Base-by-base conservation (phyloP, 768 basidiomycete genomes). In the Kwoniella dendrophila region DNA sequence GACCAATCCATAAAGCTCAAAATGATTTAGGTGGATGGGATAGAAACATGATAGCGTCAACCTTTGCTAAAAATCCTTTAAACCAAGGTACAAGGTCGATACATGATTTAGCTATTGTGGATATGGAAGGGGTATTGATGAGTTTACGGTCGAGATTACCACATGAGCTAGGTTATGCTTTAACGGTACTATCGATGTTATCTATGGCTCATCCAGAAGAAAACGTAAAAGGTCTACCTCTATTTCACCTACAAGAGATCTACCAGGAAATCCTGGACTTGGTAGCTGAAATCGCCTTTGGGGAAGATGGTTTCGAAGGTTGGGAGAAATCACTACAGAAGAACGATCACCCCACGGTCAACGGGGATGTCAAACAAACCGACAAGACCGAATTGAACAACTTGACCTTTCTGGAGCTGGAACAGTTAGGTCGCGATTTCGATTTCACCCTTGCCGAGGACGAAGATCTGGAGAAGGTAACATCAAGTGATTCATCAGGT, bases 91-190 rank as follows among this genome's bases (percentile, higher is more conserved):
- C 88, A 70, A 84, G 89, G 59, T 85, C 88, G 52, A 84, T 90
- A 65, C 86, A 87, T 73, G 91, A 94, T 55, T 91, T 93, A 86
- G 92, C 91, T 22, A 83, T 83, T 7, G 85, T 95, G 51, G 94
- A 98, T 70, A 87, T 97, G 60, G 93, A 96, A 73, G 87, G 87
- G n/a, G 83, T 99, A 51, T 87, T 87, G n/a, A 87, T 99, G 88
- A 90, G 90, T 30, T 81, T 99, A 40, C 88, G 93, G 32, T 95
- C 90, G 34, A 84, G 94, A 34, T 80, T 97, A 41, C 84, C 87
- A 8, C 83, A 86, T 47, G 95, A 99, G 78, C 81, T 94, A 55
- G 88, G 92, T 3, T 98, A 93, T 75, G 91, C 90, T 4, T 81
- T 99, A 68, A 92, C 92, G 22, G 90, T 90, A 4, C 83, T 97